Base-by-base conservation (phyloP, 352 stramenopile species). In the Phytophthora palmivora region DNA sequence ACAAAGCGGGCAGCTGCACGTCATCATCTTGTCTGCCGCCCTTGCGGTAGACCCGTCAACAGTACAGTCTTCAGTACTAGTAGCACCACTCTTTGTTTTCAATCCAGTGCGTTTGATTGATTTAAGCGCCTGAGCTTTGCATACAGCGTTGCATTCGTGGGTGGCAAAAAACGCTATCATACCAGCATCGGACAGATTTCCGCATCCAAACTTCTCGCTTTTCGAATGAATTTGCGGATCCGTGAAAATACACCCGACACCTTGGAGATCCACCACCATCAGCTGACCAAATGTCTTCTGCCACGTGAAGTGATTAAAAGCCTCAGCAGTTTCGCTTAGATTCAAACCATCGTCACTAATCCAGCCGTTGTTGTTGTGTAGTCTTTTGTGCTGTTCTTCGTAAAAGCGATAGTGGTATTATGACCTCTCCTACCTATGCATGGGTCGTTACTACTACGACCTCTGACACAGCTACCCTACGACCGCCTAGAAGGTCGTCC, bases 211-310 rank as follows among this genome's bases (percentile, higher is more conserved):
- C 8, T 34, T 33, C 1, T 41, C 33, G 6, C 64, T 37, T 14
- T 51, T 64, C 36, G 60, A 75, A 46, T 84, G 76, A 55, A 84
- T 80, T 53, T 82, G 70, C 15, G 72, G 72, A 37, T 82, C 72
- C 11, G 76, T 82, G 44, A 79, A 81, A 21, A 84, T 74, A 10
- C 57, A 57, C 4, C 67, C 63, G 3, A 82, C 75, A 16, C 69
- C 72, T 56, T 84, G 72, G 3, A 81, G 32, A 37, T 81, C 72
- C 12, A 79, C 68, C 9, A 79, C 65, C 75, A 81, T 67, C 8
- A 79, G 58, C 24, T 76, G 43, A 3, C 72, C 72, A 7, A 58
- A 51, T 28, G 70, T 76, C 18, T 67, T 63, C 36, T 81, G 58
- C 57, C 67, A 81, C 22, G 69, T 78, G 28, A 79, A 84, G 38